Base-by-base conservation (phyloP, 306 rosid species). In the Myrica gale region DNA sequence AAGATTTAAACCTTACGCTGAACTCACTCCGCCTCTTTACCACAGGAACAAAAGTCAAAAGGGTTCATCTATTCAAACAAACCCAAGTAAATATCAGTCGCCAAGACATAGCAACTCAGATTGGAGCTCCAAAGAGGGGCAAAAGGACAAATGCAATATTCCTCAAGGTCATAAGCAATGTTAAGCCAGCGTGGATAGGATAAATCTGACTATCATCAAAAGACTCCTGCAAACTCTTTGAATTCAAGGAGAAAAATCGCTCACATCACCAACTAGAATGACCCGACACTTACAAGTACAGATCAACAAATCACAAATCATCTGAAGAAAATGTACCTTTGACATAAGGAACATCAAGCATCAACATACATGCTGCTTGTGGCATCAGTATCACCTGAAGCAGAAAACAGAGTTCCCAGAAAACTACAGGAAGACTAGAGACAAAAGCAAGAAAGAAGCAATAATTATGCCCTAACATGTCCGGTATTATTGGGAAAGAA, bases 401-500 rank as follows among this genome's bases (percentile, higher is more conserved):
- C 84, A 83, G 80, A 69, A 77, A 69, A 67, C n/a, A 62, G n/a
- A 78, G 67, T 68, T 74, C 71, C 70, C 47, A 72, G 82, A 72
- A 78, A 67, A 45, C 70, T 66, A 77, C 72, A 73, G 72, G 80
- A 79, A 74, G 66, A 65, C 44, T 58, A 58, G 83, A 75, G 76
- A 78, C 76, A 75, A 55, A 72, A 43, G 68, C 83, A 21, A 58
- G 43, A 74, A 82, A 75, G 81, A 82, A 77, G 80, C 79, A 83
- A 80, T 68, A 66, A 80, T 76, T 77, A 87, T 85, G 74, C 79
- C 77, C 81, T 83, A 77, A 78, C 66, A 71, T 79, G 94, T 83
- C 78, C 71, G 84, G 86, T 76, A 81, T 93, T 93, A 90, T 90
- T 93, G 81, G 85, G 88, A 80, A 82, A 75, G 85, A 85, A 86